A percentile compares a stretch with the other conserved stretches of the same genome.
Conservation (phyloP, 2,329 filamentous ascomycete species). For the Stemphylium vesicarium region DNA sequence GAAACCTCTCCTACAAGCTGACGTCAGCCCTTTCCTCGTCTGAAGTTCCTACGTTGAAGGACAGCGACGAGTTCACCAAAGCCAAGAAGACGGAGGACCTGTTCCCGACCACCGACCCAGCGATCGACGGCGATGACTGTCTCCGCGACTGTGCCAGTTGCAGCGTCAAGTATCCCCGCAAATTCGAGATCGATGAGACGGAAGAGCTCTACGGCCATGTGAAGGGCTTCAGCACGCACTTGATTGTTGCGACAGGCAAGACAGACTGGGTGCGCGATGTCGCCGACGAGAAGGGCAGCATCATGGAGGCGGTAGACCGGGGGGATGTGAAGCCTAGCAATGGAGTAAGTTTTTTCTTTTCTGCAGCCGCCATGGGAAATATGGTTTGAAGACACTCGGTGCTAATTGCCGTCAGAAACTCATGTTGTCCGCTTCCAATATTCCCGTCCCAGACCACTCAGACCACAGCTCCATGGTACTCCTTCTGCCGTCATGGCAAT, state of each 20-base stretch:
- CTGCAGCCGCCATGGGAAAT: not conserved
- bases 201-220: constrained; percentile 85
- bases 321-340: constrained; percentile 66
- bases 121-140: constrained; percentile 86
- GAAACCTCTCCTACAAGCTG: constrained; percentile 48
- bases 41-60: constrained; percentile 39
- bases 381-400: not conserved
- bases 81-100: constrained; percentile 60
- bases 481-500: constrained; percentile 81
- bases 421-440: constrained; percentile 92
- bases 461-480: constrained; percentile 75
- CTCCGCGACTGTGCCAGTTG: constrained; percentile 85
- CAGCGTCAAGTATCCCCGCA: constrained; percentile 77
- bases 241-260: constrained; percentile 94
- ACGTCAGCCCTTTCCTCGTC: constrained; percentile 38
- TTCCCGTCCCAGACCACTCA: constrained; percentile 74
- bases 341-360: constrained; percentile 61
- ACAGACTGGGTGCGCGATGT: constrained; percentile 92
- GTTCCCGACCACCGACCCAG: constrained; percentile 77
- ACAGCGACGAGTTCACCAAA: constrained; percentile 54
- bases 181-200: constrained; percentile 72
- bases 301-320: constrained; percentile 61
- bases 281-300: constrained; percentile 73
- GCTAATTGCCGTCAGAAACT: constrained; percentile 63
- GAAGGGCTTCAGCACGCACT: constrained; percentile 85